Base-by-base conservation (phyloP, 1,139 yeast genomes). In the Eremothecium sinecaudum region DNA sequence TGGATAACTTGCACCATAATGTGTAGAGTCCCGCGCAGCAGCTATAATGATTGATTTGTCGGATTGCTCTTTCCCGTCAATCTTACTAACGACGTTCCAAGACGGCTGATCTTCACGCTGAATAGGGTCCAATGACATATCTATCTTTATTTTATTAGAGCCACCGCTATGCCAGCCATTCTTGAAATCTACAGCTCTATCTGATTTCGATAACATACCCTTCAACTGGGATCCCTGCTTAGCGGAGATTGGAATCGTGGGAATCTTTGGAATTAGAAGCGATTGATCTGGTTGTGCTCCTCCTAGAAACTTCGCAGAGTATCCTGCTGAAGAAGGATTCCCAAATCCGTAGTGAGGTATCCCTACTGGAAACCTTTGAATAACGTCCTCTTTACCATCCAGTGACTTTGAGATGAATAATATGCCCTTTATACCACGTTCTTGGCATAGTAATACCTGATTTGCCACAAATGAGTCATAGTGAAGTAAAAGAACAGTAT, bases 31-130 rank as follows among this genome's bases (percentile, higher is more conserved):
- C 44, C 96, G 67, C 4, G 81, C 73, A 0, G 96, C 86, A 2
- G 95, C 96, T 39, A 90, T 71, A 5, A 87, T 66, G 5, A 90
- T 61, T 0, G 84, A 84, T 44, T 76, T 71, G 20, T 75, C 83
- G 13, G 67, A 62, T 56, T 84, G 94, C 52, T 90, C 97, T 31
- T 76, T 62, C 2, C 97, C 97, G 22, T 70, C 69, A 15, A 90
- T 72, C 33, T 79, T 71, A 1, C 92, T 94, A 20, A 83, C 56
- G 1, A 87, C 75, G 49, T 86, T 81, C 83, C 92, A 79, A 3
- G 81, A 63, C 16, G 73, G 73, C 43, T 86, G 94, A 3, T 71
- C 63, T n/a, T 71, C 67, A 41, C 76, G 66, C 33, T 67, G 67
- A 0, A 64, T 64, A 5, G 79, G 71, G 1, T 64, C 51, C 23